phyloP scores from a whole-genome alignment of 768 basidiomycete genomes.

The Scleroderma bovista region DNA sequence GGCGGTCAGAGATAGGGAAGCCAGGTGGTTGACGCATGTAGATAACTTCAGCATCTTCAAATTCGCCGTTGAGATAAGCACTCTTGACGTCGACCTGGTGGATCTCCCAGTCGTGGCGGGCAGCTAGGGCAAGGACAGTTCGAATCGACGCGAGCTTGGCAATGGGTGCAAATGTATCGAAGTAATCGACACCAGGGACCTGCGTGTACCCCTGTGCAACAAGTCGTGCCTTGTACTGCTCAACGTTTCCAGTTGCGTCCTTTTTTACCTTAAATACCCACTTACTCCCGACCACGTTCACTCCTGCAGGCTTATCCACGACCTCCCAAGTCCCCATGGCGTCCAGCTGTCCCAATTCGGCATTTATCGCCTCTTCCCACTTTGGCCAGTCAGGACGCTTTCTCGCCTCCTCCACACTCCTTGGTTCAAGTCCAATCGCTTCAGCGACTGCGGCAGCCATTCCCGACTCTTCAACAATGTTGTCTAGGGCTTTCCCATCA shows the following conservation, averaged over 20 bases:
- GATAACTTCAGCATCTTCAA: conserved; percentile 30
- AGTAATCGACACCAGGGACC: no score
- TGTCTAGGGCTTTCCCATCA: no score
- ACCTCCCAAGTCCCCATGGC: conserved; percentile 6
- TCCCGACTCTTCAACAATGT: no score
- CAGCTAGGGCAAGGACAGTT: no score
- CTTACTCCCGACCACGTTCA: not conserved
- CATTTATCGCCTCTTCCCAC: conserved; percentile 4
- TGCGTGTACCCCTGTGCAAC: conserved; percentile 12
- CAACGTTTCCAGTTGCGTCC: not conserved
- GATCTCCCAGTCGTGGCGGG: not conserved
- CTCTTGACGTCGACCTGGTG: conserved; percentile 19
- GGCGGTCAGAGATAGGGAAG: conserved; percentile 28
- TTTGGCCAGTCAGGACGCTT: not conserved
- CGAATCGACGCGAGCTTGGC: conserved; percentile 17
- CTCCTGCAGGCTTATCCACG: not conserved
- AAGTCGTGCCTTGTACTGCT: conserved; percentile 32
- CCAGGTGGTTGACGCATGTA: no score
- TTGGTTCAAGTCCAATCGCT: not conserved
- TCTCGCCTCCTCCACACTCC: conserved; percentile 1
- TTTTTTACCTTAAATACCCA: conserved; percentile 5
- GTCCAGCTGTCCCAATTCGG: conserved; percentile 4
- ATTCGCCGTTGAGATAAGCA: conserved; percentile 35
- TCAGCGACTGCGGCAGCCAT: conserved; percentile 1
- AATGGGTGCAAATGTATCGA: conserved; percentile 11